phyloP scores from a whole-genome alignment of 768 basidiomycete species.

The Phylloporus sp. region DNA sequence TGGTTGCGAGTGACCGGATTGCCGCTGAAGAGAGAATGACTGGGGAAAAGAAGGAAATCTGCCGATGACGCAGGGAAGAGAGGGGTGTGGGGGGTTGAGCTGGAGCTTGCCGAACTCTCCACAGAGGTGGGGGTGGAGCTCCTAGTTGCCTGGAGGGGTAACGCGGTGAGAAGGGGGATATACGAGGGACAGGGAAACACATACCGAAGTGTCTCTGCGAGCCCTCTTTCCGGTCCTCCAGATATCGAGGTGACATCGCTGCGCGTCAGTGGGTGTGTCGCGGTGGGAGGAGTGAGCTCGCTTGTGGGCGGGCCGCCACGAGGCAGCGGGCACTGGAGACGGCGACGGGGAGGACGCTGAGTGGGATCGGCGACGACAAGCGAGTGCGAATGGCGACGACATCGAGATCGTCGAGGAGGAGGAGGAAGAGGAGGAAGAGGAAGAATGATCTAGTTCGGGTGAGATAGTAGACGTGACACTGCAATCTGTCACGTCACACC shows the following conservation, averaged over 20 bases:
- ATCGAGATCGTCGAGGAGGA: constrained; percentile 1
- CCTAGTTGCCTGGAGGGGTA: constrained; percentile 14
- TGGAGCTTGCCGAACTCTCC: constrained; percentile 26
- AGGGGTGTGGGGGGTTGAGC: constrained; percentile 30
- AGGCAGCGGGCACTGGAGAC: constrained; percentile 33
- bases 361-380: constrained; percentile 51
- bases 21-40: constrained; percentile 12
- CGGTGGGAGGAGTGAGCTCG: constrained; percentile 43
- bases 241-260: constrained; percentile 50
- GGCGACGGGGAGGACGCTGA: constrained; percentile 40
- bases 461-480: constrained; percentile 7
- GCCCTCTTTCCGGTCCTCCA: constrained; percentile 55
- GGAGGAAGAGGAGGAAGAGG: background rate
- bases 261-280: constrained; percentile 35
- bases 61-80: constrained; percentile 46
- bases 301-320: constrained; percentile 46
- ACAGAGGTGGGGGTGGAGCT: constrained; percentile 29
- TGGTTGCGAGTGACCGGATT: constrained; percentile 7
- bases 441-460: constrained; percentile 15
- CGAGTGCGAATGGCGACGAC: constrained; percentile 30
- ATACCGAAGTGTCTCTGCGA: constrained; percentile 46
- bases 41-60: constrained; percentile 46
- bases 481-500: constrained; percentile 22
- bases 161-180: constrained; percentile 6
- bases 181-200: constrained; percentile 12